Base-by-base conservation (phyloP, 352 stramenopile species). In the Hyphochytrium catenoides region DNA sequence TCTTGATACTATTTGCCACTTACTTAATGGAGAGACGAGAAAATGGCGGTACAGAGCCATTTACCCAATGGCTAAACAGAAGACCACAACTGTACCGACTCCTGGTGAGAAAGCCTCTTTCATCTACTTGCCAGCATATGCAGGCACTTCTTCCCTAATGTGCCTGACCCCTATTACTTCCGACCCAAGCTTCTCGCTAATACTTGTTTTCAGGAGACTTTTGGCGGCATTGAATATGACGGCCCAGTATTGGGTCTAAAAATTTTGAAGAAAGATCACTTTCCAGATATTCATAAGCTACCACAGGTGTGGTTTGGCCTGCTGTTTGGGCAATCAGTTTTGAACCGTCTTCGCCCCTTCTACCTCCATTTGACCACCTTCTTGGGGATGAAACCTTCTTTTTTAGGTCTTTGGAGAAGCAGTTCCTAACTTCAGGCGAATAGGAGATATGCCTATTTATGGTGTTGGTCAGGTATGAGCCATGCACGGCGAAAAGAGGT, bases 301-400 rank as follows among this genome's bases (percentile, higher is more conserved):
- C 74, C 35, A 58, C 65, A n/a, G n/a, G n/a, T n/a, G n/a, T n/a
- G n/a, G n/a, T n/a, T n/a, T n/a, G n/a, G n/a, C n/a, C n/a, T n/a
- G n/a, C n/a, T n/a, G 23, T 12, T 14, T 12, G 43, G 48, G 12
- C n/a, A 28, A 5, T 26, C 27, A 4, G 31, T 14, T 26, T 3
- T 16, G 2, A 65, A 62, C 18, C 32, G 77, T 8, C 83, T 77
- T 30, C 66, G 64, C 0, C 34, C 83, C 15, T 41, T 83, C 8
- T 60, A 85, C 34, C 60, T 75, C 34, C 31, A 33, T 68, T 76
- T 41, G 74, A 90, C 29, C 74, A 90, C 34, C 87, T 90, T 41
- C 76, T 73, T 14, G 72, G 74, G 20, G 58, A 74, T 26, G 58
- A 52, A 6, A 51, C 58, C 12, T 67, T 79, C 14, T 66, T 59